A percentile compares a stretch with the other conserved stretches of the same genome.
These are phyloP conservation scores for Malbranchea zuffiana DNA, from an alignment of 2,329 filamentous ascomycete species.

Conservation along the genomic window DNA sequence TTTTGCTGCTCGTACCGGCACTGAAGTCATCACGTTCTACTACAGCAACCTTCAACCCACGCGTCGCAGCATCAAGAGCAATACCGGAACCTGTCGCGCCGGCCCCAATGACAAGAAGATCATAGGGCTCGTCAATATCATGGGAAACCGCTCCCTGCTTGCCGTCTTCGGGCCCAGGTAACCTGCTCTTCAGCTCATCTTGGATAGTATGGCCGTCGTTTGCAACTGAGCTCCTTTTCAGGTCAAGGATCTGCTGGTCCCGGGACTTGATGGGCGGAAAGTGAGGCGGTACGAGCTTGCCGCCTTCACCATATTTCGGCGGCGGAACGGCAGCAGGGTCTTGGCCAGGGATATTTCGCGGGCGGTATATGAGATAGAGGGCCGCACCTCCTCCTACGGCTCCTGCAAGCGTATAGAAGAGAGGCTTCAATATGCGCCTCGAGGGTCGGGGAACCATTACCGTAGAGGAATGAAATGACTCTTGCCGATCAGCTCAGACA, in stretches of 20 bases:
- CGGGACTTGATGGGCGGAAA: slow-evolving; percentile 43
- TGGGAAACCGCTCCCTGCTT: neutral
- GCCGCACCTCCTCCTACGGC: slow-evolving; percentile 44
- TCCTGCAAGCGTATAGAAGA: slow-evolving; percentile 50
- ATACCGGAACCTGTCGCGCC: slow-evolving; percentile 72
- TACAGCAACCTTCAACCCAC: slow-evolving; percentile 66
- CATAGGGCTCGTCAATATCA: slow-evolving; percentile 49
- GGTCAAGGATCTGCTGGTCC: slow-evolving; percentile 42
- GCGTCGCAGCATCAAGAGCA: slow-evolving; percentile 67
- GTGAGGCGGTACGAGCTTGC: slow-evolving; percentile 44
- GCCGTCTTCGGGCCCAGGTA: neutral
- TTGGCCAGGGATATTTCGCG: slow-evolving; percentile 52
- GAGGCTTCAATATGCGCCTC: slow-evolving; percentile 44
- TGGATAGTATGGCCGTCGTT: neutral
- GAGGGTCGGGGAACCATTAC: slow-evolving; percentile 32
- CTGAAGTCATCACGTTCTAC: slow-evolving; percentile 78
- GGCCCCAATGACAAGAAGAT: slow-evolving; percentile 66
- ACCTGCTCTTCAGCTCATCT: neutral
- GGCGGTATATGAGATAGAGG: slow-evolving; percentile 52
- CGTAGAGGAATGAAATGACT: too few relatives aligned
- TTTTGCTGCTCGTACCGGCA: slow-evolving; percentile 73
- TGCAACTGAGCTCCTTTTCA: slow-evolving; percentile 24
- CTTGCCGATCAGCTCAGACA: too few relatives aligned
- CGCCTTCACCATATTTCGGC: slow-evolving; percentile 50
- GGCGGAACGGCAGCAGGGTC: slow-evolving; percentile 52